Conservation (phyloP, 225 moss, liverwort and hornwort genomes). For the Bryoerythrophyllum caledonicum region DNA sequence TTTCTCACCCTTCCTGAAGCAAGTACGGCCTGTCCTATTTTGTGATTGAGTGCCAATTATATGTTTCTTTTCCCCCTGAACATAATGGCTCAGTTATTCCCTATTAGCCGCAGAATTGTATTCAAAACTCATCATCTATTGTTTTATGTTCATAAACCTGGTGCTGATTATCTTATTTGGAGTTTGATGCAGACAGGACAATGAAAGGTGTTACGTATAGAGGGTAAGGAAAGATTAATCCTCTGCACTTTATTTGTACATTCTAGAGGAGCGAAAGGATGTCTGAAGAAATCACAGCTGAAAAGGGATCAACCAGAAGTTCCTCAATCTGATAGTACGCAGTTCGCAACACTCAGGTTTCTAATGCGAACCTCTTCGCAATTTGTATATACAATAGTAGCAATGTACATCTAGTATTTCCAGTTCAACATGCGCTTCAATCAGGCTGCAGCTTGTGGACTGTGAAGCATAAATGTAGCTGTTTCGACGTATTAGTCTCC, state of each 20-base stretch:
- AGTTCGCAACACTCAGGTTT: background rate
- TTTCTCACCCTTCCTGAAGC: background rate
- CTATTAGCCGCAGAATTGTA: background rate
- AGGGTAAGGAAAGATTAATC: constrained; percentile 22
- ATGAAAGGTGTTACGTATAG: constrained; percentile 20
- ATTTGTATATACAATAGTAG: constrained; percentile 25
- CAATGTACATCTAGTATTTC: background rate
- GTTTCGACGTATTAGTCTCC: too few relatives aligned
- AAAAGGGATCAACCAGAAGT: constrained; percentile 2
- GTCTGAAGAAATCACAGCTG: background rate
- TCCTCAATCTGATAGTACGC: background rate
- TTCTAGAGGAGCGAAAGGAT: constrained; percentile 19
- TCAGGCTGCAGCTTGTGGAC: constrained; percentile 8
- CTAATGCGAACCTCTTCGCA: constrained; percentile 12
- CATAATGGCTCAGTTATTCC: background rate
- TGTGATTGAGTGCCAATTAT: background rate
- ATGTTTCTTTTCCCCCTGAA: background rate
- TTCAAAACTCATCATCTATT: background rate
- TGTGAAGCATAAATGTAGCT: background rate
- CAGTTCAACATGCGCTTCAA: background rate
- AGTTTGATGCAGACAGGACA: constrained; percentile 24
- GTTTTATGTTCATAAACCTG: background rate
- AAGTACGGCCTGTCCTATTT: constrained; percentile 7
- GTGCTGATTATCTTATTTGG: background rate
- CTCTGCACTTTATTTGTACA: constrained; percentile 31